Conservation (phyloP, 2,329 filamentous ascomycete species). For the Calonectria crousiana region DNA sequence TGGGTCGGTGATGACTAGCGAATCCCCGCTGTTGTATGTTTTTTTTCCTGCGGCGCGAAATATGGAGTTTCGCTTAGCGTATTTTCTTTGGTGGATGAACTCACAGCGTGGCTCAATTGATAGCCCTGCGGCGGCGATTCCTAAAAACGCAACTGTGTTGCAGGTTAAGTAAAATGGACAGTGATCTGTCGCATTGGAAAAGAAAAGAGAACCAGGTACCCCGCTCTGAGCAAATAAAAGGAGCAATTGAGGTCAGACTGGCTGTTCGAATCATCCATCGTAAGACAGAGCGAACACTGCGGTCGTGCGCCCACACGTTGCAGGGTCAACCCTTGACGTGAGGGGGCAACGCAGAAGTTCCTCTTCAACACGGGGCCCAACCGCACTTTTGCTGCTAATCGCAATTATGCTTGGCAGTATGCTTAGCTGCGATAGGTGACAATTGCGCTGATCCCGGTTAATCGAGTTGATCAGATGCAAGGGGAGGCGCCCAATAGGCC, state of each 20-base stretch:
- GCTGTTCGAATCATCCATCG: neutral
- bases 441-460: neutral
- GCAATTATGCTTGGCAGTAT: constrained; percentile 6
- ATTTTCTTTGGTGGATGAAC: neutral
- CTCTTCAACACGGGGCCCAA: neutral
- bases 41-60: neutral
- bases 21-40: constrained; percentile 2
- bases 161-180: neutral
- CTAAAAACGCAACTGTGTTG: neutral
- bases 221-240: neutral
- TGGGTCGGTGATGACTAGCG: neutral
- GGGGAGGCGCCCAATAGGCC: neutral
- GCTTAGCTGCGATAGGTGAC: constrained; percentile 5
- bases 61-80: neutral
- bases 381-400: constrained; percentile 1
- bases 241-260: neutral
- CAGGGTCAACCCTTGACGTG: neutral
- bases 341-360: constrained; percentile 5
- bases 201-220: neutral
- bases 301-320: neutral
- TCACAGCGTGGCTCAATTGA: neutral
- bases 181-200: neutral
- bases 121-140: neutral
- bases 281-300: neutral
- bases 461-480: neutral